Base-by-base conservation (phyloP, 495 filamentous ascomycete genomes). In the Daldinia grandis region DNA sequence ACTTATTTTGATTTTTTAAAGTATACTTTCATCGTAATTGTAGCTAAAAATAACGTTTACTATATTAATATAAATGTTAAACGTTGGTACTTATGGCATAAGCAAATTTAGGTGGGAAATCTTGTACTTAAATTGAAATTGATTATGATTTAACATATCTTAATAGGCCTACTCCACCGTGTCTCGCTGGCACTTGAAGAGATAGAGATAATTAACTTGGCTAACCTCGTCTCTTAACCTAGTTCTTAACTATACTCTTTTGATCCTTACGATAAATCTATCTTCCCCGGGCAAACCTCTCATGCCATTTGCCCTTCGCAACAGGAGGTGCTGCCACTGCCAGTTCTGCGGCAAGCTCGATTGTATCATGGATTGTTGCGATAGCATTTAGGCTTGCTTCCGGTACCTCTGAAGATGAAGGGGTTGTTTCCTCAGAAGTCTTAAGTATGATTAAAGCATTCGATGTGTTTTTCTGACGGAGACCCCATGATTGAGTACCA, bases 401-500 rank as follows among this genome's bases (percentile, higher is more conserved):
- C n/a, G 86, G 74, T 6, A 78, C 74, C 14, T 73, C 68, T 30
- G 49, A 51, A 38, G 74, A 64, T 7, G 65, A 58, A 35, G 55
- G 53, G 47, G 40, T 40, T 51, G 57, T 64, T 17, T 61, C 51
- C 15, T 65, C 66, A 5, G 70, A 76, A 19, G 92, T 85, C 30
- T 83, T 78, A 28, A 93, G 82, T 7, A 97, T 76, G 78, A 93
- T 91, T 37, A 97, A 80, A 5, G 91, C 90, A 76, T 98, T 98
- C 15, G 93, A 97, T 0, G 93, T 95, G 74, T 95, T 93, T 68
- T 97, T 93, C 78, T 97, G 93, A 19, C 92, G 92, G 56, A 97
- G 83, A 31, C 88, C 88, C 82, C 90, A 98, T 19, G 90, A 94
- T 75, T 88, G 83, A 15, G 82, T 80, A 2, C 86, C 78, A 3